These are phyloP conservation scores for Microbotryum intermedium DNA, from an alignment of 1,284 basidiomycete genomes.

Conservation along the genomic window DNA sequence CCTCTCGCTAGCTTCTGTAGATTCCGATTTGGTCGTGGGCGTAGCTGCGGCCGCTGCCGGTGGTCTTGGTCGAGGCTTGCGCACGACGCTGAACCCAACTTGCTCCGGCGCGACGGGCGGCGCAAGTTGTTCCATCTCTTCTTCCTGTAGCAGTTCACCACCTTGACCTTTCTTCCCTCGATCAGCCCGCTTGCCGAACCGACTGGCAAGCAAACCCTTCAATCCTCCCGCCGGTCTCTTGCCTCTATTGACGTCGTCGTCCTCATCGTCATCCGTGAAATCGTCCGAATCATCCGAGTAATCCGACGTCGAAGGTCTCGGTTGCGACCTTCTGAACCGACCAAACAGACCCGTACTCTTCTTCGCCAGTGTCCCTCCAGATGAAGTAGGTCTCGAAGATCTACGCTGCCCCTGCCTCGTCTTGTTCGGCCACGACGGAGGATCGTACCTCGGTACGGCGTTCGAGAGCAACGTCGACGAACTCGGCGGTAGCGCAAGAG, in stretches of 20 bases:
- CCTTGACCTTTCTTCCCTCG: neutral
- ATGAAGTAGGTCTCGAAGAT: neutral
- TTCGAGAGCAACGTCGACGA: constrained; percentile 23
- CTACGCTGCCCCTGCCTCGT: constrained; percentile 11
- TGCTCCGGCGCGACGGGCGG: constrained; percentile 2
- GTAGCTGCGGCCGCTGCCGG: neutral
- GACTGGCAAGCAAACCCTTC: neutral
- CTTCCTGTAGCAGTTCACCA: neutral
- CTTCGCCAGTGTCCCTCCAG: neutral
- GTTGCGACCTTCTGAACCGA: constrained; percentile 19
- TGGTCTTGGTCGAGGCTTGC: constrained; percentile 21
- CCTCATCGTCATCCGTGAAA: constrained; percentile 14
- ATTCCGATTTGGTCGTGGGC: too few species aligned
- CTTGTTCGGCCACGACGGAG: neutral
- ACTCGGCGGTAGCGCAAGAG: neutral
- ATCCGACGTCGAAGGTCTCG: constrained; percentile 4
- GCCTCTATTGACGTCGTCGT: constrained; percentile 14
- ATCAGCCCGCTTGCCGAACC: neutral
- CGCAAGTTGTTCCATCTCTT: neutral
- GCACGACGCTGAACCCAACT: constrained; percentile 25
- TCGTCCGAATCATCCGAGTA: constrained; percentile 5
- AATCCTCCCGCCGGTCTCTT: neutral
- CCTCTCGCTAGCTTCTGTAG: too few species aligned
- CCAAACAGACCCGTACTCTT: constrained; percentile 22
- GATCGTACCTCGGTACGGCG: constrained; percentile 8